A percentile compares a stretch with the other conserved stretches of the same genome.
These are phyloP conservation scores for Ramichloridium luteum DNA, from an alignment of 2,329 filamentous ascomycete genomes.

Conservation along the genomic window DNA sequence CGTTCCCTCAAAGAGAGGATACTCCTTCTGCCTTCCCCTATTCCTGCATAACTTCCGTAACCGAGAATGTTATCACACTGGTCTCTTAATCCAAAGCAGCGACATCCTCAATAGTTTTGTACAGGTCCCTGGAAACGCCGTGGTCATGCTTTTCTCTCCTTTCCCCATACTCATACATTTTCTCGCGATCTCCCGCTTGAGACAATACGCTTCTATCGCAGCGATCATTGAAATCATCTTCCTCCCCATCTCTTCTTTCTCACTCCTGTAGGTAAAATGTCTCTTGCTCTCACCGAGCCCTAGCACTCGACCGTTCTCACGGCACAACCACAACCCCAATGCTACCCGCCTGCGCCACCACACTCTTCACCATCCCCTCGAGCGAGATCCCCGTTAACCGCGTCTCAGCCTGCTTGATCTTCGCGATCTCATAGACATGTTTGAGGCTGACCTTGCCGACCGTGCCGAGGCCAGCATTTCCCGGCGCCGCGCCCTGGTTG, in stretches of 20 bases:
- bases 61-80: too few relatives aligned
- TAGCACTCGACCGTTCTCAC: too few relatives aligned
- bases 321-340: constrained; percentile 39
- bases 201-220: too few relatives aligned
- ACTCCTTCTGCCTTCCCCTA: too few relatives aligned
- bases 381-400: constrained; percentile 57
- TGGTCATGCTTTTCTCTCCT: too few relatives aligned
- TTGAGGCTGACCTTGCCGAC: constrained; percentile 85
- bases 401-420: constrained; percentile 61
- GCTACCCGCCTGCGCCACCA: constrained; percentile 42
- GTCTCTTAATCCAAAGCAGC: too few relatives aligned
- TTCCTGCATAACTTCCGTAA: too few relatives aligned
- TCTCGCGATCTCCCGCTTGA: background rate
- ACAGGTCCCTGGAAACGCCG: too few relatives aligned
- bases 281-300: too few relatives aligned
- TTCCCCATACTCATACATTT: background rate
- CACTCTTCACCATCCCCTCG: constrained; percentile 68
- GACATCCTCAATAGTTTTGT: too few relatives aligned
- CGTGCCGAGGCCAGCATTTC: constrained; percentile 58
- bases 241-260: background rate
- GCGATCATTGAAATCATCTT: background rate
- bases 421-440: constrained; percentile 94
- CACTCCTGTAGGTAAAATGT: too few relatives aligned
- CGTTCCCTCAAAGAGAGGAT: too few relatives aligned
- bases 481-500: constrained; percentile 14